Evolutionary conservation across 148 eudicot species (phyloP), one percentile per base, ranked within the genome.

Genomic region (Fagopyrum tataricum): DNA sequence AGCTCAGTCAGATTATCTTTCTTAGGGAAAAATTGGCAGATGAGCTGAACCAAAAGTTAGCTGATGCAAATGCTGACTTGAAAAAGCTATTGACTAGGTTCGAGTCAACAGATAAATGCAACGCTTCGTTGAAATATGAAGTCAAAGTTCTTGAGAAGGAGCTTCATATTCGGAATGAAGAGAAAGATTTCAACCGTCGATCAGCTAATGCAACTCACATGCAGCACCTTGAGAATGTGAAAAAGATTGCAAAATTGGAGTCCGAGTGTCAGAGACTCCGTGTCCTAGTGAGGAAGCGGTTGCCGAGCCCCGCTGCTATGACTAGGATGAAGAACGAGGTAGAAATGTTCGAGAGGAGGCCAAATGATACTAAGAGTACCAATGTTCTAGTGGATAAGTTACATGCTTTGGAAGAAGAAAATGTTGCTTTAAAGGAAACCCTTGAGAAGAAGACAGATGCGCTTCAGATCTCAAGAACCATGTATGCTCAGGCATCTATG

Each of bases 321-420:
- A 87, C 87, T 15, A 89, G 88, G 77, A 94, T 94, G 98, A 94
- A 87, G 85, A 85, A 75, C 71, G 93, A 93, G 89, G 94, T 89
- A 37, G 84, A 81, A 75, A 72, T 82, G 24, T 74, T 90, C 53
- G 82, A 79, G 24, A 84, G 79, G 76, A 85, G 81, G 77, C 78
- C 77, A n/a, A 20, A 72, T 52, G 87, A 81, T 73, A 41, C 68
- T 20, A 83, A 86, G 71, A 85, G 87, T 74, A 76, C 84, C 44
- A 78, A 86, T 59, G 67, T 75, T 61, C 74, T 91, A 83, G 79
- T 71, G 21, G 91, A 87, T 74, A 88, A 79, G 72, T 71, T 95
- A 59, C 77, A 55, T 70, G 67, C 74, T 44, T 41, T 90, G 79
- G 97, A 91, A 82, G 96, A 95, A 78, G 97, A 95, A 74, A 95